phyloP scores from a whole-genome alignment of 2,329 filamentous ascomycete species.

The Fusarium anguioides region DNA sequence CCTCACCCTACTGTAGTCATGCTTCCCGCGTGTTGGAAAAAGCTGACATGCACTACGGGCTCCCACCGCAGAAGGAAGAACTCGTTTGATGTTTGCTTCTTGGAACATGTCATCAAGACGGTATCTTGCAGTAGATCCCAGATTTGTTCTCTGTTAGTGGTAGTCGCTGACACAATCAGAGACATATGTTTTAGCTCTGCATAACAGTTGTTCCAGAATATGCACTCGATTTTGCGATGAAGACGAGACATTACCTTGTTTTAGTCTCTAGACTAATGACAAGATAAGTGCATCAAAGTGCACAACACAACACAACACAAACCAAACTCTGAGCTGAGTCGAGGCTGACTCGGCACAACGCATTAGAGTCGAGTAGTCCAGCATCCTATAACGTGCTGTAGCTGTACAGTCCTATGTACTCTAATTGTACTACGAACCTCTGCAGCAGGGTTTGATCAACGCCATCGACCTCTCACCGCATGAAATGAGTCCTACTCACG shows the following conservation, averaged over 20 bases:
- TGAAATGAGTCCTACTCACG: conserved; percentile 31
- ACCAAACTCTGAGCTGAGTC: conserved; percentile 15
- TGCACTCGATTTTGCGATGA: conserved; percentile 36
- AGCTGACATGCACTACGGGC: conserved; percentile 19
- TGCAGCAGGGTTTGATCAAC: conserved; percentile 27
- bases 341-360: conserved; percentile 26
- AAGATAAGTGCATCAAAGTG: conserved; percentile 6
- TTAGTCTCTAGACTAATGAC: not conserved
- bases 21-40: conserved; percentile 12
- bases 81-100: not conserved
- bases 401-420: conserved; percentile 2
- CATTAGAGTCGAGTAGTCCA: conserved; percentile 1
- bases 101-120: conserved; percentile 8
- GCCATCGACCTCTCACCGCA: conserved; percentile 43
- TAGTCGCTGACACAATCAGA: conserved; percentile 16
- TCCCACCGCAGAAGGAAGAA: no score
- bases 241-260: conserved; percentile 37
- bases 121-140: conserved; percentile 28
- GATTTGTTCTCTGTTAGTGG: not conserved
- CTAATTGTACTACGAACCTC: conserved; percentile 22
- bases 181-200: conserved; percentile 22
- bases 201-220: conserved; percentile 19
- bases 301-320: not conserved
- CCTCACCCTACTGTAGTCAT: conserved; percentile 18
- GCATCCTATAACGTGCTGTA: conserved; percentile 2